Percentiles rank a stretch among this genome's conserved stretches.
These are phyloP conservation scores for Xanthoconium stramineum DNA, from an alignment of 768 basidiomycete species.

Conservation along the genomic window DNA sequence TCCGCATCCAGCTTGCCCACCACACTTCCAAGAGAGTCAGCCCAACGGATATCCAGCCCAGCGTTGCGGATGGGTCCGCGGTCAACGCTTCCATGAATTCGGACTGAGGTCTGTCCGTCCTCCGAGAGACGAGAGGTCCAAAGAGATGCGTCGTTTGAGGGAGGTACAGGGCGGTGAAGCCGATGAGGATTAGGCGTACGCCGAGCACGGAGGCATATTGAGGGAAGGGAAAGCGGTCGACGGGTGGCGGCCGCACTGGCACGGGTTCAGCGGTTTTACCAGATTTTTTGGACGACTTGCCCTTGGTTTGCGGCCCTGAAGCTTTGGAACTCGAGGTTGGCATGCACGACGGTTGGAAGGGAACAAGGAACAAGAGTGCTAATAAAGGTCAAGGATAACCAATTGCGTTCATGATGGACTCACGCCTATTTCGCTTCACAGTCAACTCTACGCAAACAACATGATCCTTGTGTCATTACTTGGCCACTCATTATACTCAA, in stretches of 20 bases:
- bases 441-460: too few species aligned
- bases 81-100: constrained; percentile 69
- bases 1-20: constrained; percentile 71
- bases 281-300: constrained; percentile 2
- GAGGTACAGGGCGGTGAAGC: constrained; percentile 65
- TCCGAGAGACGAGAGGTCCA: constrained; percentile 31
- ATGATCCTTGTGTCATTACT: too few species aligned
- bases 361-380: too few species aligned
- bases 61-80: constrained; percentile 51
- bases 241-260: not conserved
- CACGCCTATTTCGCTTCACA: too few species aligned
- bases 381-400: too few species aligned
- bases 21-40: constrained; percentile 54
- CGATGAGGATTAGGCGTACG: constrained; percentile 62
- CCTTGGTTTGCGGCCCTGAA: not conserved
- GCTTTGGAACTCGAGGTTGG: not conserved
- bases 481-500: too few species aligned
- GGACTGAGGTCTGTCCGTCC: constrained; percentile 64
- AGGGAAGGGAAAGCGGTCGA: constrained; percentile 45
- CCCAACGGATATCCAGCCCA: constrained; percentile 56
- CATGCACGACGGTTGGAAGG: not conserved
- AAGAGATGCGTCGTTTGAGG: constrained; percentile 56
- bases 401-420: too few species aligned
- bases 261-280: not conserved
- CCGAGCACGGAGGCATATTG: constrained; percentile 66